Evolutionary conservation across 345 rosid genomes (phyloP).

Genomic region (Tarenaya hassleriana): DNA sequence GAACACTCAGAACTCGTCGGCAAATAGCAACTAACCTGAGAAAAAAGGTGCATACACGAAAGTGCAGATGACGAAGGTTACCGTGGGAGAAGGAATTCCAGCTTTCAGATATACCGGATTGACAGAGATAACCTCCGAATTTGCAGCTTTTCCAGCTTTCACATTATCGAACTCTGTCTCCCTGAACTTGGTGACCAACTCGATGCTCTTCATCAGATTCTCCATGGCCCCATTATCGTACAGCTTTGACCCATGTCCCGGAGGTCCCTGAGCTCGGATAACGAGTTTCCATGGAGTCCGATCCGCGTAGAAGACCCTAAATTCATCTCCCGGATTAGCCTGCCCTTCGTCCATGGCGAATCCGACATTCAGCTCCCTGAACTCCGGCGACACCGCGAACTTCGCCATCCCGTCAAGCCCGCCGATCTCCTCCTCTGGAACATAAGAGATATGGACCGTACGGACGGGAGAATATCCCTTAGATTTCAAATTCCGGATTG

Average conservation of each 20-base stretch:
- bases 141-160: conserved; percentile 59
- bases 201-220: conserved; percentile 86
- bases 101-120: conserved; percentile 85
- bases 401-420: conserved; percentile 53
- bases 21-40: neutral
- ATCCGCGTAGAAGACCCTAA: conserved; percentile 70
- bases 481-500: conserved; percentile 51
- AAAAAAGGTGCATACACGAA: neutral
- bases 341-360: conserved; percentile 85
- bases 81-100: conserved; percentile 60
- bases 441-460: conserved; percentile 56
- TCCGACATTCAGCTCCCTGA: conserved; percentile 64
- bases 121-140: conserved; percentile 74
- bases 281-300: conserved; percentile 56
- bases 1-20: neutral
- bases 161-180: conserved; percentile 68
- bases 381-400: conserved; percentile 54
- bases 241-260: conserved; percentile 82
- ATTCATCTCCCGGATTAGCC: conserved; percentile 59
- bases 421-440: conserved; percentile 88
- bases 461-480: conserved; percentile 44
- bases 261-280: conserved; percentile 51
- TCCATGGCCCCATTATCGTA: conserved; percentile 79
- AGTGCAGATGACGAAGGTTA: conserved; percentile 26
- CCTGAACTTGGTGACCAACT: conserved; percentile 53